Conservation (phyloP, 2,329 filamentous ascomycete species). For the Colletotrichum eleusines region DNA sequence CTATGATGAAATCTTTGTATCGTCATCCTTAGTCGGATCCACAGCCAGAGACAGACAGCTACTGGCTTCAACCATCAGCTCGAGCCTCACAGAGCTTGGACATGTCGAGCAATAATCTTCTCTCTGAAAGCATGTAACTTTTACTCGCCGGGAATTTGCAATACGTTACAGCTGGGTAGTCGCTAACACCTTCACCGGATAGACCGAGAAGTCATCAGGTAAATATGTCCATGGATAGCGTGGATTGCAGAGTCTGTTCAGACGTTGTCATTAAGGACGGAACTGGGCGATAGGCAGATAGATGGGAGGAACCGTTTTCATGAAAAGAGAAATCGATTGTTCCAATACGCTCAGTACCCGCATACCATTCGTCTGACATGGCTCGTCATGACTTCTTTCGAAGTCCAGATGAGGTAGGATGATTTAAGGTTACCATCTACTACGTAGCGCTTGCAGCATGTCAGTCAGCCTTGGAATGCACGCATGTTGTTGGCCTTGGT, state of each 20-base stretch:
- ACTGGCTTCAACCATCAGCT: slow-evolving; percentile 16
- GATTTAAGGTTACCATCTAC: not conserved
- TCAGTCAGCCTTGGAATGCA: not conserved
- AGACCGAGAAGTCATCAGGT: not conserved
- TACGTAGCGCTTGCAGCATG: no score
- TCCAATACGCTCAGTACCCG: not conserved
- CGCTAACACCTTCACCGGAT: slow-evolving; percentile 5
- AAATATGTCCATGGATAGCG: not conserved
- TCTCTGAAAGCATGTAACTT: slow-evolving; percentile 58
- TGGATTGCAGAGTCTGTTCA: not conserved
- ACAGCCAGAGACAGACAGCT: slow-evolving; percentile 45
- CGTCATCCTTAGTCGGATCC: slow-evolving; percentile 96
- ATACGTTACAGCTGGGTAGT: not conserved
- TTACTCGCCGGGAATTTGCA: not conserved
- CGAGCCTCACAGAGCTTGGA: slow-evolving; percentile 50
- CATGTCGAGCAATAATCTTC: slow-evolving; percentile 68
- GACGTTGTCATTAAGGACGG: not conserved
- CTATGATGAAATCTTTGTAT: slow-evolving; percentile 90
- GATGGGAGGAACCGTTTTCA: not conserved
- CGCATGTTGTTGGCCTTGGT: not conserved
- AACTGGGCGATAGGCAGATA: not conserved
- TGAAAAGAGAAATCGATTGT: not conserved
- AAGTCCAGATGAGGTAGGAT: not conserved
- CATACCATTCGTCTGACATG: not conserved
- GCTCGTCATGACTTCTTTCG: not conserved